Conservation (phyloP, 345 rosid species). For the Rhizophora mangle region DNA sequence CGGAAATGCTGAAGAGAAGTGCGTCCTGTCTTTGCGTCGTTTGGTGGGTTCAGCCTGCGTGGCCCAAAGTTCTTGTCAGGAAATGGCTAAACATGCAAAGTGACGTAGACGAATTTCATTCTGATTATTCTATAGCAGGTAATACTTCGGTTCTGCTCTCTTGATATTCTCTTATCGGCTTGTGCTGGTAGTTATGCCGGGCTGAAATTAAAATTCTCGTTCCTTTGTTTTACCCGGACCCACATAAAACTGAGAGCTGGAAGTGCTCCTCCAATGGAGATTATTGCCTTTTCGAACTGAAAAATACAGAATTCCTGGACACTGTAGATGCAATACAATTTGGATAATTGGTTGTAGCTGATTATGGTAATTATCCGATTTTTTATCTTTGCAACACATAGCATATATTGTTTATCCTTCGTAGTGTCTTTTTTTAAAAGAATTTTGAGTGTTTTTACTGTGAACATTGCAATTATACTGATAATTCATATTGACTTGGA, state of each 20-base stretch:
- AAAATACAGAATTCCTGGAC: too few relatives aligned
- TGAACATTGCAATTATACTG: neutral
- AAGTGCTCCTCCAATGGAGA: constrained; percentile 73
- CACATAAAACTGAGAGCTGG: constrained; percentile 47
- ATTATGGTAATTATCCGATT: too few relatives aligned
- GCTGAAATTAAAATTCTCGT: too few relatives aligned
- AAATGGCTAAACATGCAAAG: constrained; percentile 84
- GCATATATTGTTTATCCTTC: too few relatives aligned
- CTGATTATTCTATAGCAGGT: constrained; percentile 66
- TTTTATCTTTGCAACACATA: too few relatives aligned
- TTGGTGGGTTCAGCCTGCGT: constrained; percentile 43
- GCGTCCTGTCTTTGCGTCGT: neutral
- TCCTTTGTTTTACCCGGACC: neutral
- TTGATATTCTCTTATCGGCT: neutral
- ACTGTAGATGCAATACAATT: too few relatives aligned
- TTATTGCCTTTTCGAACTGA: constrained; percentile 23
- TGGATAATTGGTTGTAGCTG: too few relatives aligned
- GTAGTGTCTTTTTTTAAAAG: constrained; percentile 20
- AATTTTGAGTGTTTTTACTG: constrained; percentile 52
- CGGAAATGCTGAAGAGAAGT: neutral
- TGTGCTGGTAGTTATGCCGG: neutral
- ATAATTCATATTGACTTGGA: constrained; percentile 1
- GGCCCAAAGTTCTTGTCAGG: constrained; percentile 67
- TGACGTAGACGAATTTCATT: constrained; percentile 61
- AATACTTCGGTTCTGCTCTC: constrained; percentile 6